A percentile compares a stretch with the other conserved stretches of the same genome.
Evolutionary conservation across 768 basidiomycete genomes (phyloP).

Genomic region (Gloeopeniophorella convolvens): DNA sequence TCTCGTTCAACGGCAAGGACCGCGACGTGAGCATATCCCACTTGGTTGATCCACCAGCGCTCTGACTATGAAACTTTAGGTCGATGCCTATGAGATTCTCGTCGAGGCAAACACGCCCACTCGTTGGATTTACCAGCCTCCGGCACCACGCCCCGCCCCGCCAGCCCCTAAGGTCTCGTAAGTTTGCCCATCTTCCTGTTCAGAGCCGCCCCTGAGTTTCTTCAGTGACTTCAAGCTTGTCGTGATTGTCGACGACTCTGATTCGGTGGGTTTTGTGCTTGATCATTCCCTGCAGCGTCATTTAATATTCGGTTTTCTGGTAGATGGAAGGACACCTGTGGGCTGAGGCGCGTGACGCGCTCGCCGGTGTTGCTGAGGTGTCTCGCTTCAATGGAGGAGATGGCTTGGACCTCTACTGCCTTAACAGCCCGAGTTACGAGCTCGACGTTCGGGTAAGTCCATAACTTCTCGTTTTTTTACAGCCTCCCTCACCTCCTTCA

Average conservation of each 20-base stretch:
- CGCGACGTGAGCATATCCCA: slow-evolving; percentile 23
- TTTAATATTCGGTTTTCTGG: not conserved
- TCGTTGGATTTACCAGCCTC: slow-evolving; percentile 1
- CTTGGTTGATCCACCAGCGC: not conserved
- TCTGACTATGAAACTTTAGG: slow-evolving; percentile 18
- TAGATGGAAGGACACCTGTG: slow-evolving; percentile 39
- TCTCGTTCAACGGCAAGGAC: slow-evolving; percentile 32
- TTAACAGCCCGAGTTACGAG: slow-evolving; percentile 26
- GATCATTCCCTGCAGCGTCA: not conserved
- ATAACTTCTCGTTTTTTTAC: slow-evolving; percentile 23
- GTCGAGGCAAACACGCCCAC: slow-evolving; percentile 26
- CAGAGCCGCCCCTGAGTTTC: not conserved
- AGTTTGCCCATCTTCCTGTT: not conserved
- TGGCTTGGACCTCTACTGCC: slow-evolving; percentile 38
- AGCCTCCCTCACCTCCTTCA: not conserved
- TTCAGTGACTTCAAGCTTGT: slow-evolving; percentile 37
- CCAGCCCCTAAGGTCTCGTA: not conserved
- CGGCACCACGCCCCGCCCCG: not conserved
- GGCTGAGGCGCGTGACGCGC: slow-evolving; percentile 35
- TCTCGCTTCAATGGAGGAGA: slow-evolving; percentile 32
- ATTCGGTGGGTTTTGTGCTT: slow-evolving; percentile 27
- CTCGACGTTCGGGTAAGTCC: slow-evolving; percentile 24
- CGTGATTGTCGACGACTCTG: slow-evolving; percentile 36
- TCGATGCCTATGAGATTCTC: slow-evolving; percentile 30
- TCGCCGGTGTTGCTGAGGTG: slow-evolving; percentile 35